phyloP scores from a whole-genome alignment of 1,284 basidiomycete species.

The Salmacisia buchloeana region DNA sequence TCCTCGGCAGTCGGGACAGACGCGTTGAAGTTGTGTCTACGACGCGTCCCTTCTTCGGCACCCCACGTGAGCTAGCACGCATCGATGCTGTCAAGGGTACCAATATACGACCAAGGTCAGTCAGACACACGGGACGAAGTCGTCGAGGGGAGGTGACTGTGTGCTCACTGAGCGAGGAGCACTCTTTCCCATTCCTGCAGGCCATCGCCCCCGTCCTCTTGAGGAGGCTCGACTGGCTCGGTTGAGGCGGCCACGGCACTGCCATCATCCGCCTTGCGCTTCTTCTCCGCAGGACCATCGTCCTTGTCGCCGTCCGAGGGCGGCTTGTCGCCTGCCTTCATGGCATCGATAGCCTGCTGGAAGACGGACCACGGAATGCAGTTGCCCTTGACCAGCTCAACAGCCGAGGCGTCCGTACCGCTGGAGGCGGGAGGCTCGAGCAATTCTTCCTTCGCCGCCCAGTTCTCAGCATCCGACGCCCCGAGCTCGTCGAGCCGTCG shows the following conservation, averaged over 20 bases:
- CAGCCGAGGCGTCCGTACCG: neutral
- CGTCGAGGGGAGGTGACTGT: neutral
- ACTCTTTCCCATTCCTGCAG: constrained; percentile 36
- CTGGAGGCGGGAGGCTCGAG: neutral
- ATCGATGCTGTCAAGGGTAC: too few relatives aligned
- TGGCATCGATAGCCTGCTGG: constrained; percentile 34
- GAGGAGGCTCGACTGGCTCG: too few relatives aligned
- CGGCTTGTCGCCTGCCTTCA: too few relatives aligned
- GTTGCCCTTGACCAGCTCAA: constrained; percentile 26
- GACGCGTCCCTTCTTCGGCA: too few relatives aligned
- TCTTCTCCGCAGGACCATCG: neutral
- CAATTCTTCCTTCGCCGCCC: neutral
- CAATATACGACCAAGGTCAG: neutral
- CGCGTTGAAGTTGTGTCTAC: too few relatives aligned
- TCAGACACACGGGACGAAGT: neutral
- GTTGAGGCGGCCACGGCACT: constrained; percentile 11
- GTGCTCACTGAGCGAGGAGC: constrained; percentile 18
- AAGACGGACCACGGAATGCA: constrained; percentile 45
- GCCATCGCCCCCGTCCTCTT: constrained; percentile 21
- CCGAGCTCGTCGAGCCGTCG: neutral
- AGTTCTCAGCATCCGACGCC: neutral
- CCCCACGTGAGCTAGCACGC: too few relatives aligned
- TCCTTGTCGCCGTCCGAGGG: constrained; percentile 18
- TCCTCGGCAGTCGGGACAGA: too few relatives aligned
- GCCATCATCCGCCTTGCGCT: neutral